These are phyloP conservation scores for Mycena amicta DNA, from an alignment of 768 basidiomycete species.

Conservation along the genomic window DNA sequence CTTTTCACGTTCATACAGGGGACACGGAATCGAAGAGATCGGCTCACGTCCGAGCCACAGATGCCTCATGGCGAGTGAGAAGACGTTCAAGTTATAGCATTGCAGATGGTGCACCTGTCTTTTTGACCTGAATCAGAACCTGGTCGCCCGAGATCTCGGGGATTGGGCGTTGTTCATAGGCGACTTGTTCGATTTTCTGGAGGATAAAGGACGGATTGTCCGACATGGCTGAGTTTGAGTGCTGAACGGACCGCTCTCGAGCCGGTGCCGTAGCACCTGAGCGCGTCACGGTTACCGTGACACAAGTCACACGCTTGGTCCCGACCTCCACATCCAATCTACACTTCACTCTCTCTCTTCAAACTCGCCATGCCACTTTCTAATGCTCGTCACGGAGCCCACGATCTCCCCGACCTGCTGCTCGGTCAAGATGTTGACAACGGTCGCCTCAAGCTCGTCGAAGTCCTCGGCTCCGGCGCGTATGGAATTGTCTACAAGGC, in stretches of 20 bases:
- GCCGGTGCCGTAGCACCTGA: no score
- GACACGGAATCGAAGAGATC: conserved; percentile 16
- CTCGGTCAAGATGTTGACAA: conserved; percentile 54
- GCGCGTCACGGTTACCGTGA: no score
- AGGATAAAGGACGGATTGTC: conserved; percentile 84
- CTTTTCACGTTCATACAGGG: conserved; percentile 37
- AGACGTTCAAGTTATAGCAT: conserved; percentile 10
- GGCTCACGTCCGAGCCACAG: conserved; percentile 82
- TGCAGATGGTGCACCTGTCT: conserved; percentile 61
- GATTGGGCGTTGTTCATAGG: conserved; percentile 54
- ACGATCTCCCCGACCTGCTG: conserved; percentile 56
- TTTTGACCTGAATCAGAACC: conserved; percentile 88
- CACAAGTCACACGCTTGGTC: not conserved
- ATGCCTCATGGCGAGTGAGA: conserved; percentile 56
- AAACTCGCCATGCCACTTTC: no score
- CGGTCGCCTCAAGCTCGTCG: conserved; percentile 60
- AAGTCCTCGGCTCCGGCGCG: conserved; percentile 71
- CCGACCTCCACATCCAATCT: conserved; percentile 9
- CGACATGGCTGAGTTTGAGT: conserved; percentile 48
- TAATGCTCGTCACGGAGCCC: no score
- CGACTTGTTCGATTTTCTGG: conserved; percentile 26
- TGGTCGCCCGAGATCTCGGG: conserved; percentile 73
- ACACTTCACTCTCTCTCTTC: no score
- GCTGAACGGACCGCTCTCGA: no score
- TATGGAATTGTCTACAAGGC: conserved; percentile 82